Conservation (phyloP, 441 rosid species). For the Gossypium schwendimanii region DNA sequence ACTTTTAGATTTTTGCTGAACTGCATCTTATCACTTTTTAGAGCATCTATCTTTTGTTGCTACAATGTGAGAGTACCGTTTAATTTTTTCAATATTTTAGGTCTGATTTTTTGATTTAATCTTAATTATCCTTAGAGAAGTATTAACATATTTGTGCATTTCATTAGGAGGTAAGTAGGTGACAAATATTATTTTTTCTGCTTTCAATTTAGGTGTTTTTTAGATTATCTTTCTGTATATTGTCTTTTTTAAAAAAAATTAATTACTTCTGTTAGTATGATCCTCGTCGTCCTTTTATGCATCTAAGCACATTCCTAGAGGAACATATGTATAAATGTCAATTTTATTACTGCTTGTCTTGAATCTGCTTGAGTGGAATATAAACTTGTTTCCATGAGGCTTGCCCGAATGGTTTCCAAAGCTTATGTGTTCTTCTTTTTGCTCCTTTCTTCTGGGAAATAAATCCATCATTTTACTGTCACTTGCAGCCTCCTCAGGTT, state of each 20-base stretch:
- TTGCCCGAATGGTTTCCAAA: background rate
- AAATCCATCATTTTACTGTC: constrained; percentile 15
- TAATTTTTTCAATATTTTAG: too few species aligned
- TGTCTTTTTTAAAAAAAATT: background rate
- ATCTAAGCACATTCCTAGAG: background rate
- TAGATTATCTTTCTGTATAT: background rate
- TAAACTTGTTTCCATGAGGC: background rate
- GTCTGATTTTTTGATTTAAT: too few species aligned
- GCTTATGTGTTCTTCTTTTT: background rate
- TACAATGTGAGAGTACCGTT: background rate
- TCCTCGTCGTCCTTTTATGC: background rate
- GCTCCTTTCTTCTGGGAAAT: background rate
- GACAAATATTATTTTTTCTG: background rate
- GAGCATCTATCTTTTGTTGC: background rate
- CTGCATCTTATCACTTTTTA: background rate
- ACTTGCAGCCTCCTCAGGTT: constrained; percentile 77
- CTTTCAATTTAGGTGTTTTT: background rate
- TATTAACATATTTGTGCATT: background rate
- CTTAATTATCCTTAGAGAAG: background rate
- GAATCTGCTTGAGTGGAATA: background rate
- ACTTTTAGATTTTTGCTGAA: background rate
- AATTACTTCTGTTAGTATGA: background rate
- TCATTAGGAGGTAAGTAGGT: background rate
- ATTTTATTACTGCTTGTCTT: background rate
- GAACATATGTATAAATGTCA: background rate